Conservation (phyloP, 2,329 filamentous ascomycete species). For the Trichoderma atrobrunneum region DNA sequence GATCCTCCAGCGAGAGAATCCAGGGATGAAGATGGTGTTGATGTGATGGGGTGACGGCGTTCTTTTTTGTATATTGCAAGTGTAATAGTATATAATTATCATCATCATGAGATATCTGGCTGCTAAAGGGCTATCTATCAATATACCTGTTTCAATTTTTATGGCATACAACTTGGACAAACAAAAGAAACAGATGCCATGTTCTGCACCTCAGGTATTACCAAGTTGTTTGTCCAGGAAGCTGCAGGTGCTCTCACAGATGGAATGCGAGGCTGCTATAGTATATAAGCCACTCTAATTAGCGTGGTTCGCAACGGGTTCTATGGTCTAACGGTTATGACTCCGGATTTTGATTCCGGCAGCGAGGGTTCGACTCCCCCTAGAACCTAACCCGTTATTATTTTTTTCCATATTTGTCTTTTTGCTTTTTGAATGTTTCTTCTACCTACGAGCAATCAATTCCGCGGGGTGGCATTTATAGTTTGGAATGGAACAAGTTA, state of each 20-base stretch:
- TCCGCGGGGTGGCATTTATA: background rate
- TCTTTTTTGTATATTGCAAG: background rate
- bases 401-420: background rate
- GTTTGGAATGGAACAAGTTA: background rate
- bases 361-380: conserved; percentile 21
- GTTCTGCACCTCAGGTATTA: no score
- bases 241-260: no score
- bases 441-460: background rate
- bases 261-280: background rate
- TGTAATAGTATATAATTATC: background rate
- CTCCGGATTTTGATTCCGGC: conserved; percentile 21
- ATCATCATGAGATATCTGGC: background rate
- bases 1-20: conserved; percentile 32
- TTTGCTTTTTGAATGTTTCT: background rate
- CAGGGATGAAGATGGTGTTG: conserved; percentile 32
- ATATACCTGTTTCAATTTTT: background rate
- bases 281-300: background rate
- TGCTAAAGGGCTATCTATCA: background rate
- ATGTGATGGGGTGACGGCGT: conserved; percentile 15
- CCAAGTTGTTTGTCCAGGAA: background rate
- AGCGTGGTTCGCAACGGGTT: conserved; percentile 6
- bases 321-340: conserved; percentile 21
- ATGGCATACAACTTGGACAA: background rate
- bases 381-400: conserved; percentile 11
- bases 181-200: background rate